A percentile compares a stretch with the other conserved stretches of the same genome.
Evolutionary conservation across 352 stramenopile species (phyloP).

Genomic region (Phytophthora colocasiae): DNA sequence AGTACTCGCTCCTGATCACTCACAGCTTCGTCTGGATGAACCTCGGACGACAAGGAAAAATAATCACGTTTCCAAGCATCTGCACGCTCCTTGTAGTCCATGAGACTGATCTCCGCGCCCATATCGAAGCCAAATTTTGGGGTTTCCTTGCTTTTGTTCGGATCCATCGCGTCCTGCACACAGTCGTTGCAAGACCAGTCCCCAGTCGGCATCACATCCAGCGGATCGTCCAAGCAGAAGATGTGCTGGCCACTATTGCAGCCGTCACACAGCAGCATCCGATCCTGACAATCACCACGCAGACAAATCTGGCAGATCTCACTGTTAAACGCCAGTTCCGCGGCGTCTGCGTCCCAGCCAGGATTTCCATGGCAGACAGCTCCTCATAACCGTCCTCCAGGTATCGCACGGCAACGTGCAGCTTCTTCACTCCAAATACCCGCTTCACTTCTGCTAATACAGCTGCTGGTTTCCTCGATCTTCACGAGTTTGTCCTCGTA

Average conservation of each 20-base stretch:
- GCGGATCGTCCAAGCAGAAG: too few relatives aligned
- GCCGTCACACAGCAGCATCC: constrained; percentile 81
- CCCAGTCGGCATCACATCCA: too few relatives aligned
- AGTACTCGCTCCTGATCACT: constrained; percentile 88
- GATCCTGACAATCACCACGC: constrained; percentile 81
- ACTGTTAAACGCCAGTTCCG: constrained; percentile 79
- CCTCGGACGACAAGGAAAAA: constrained; percentile 54
- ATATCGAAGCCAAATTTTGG: constrained; percentile 87
- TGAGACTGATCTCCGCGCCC: constrained; percentile 79
- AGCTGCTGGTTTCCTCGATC: too few relatives aligned
- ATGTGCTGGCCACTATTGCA: constrained; percentile 85
- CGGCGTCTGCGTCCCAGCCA: constrained; percentile 75
- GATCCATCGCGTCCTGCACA: constrained; percentile 61
- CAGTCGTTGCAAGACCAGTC: constrained; percentile 87
- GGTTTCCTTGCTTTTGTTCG: constrained; percentile 48
- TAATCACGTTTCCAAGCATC: constrained; percentile 86
- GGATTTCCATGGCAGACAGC: constrained; percentile 72
- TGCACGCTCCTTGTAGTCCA: constrained; percentile 84
- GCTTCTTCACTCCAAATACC: constrained; percentile 83
- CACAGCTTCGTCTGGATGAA: constrained; percentile 48
- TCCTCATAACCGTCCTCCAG: constrained; percentile 65
- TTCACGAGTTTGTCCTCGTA: too few relatives aligned
- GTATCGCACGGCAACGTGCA: constrained; percentile 74
- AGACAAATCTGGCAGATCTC: constrained; percentile 88
- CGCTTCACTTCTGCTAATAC: constrained; percentile 75